Percentiles rank a stretch among this genome's conserved stretches.
Evolutionary conservation across 2,329 filamentous ascomycete species (phyloP).

Genomic region (Monilinia vaccinii-corymbosi): DNA sequence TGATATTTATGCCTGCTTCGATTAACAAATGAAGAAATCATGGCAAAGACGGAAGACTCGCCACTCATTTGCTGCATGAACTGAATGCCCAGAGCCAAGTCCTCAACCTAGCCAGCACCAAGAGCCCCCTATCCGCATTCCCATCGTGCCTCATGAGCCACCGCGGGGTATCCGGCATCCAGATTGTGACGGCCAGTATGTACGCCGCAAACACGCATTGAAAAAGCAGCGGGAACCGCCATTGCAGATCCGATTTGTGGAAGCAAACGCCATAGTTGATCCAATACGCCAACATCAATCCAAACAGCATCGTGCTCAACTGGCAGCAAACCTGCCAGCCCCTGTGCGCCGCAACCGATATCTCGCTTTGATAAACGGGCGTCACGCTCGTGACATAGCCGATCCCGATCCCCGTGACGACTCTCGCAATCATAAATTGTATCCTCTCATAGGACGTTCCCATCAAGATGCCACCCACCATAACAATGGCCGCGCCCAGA

Average conservation of each 20-base stretch:
- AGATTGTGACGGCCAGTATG: constrained; percentile 68
- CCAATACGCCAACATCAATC: neutral
- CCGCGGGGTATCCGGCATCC: constrained; percentile 90
- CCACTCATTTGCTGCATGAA: constrained; percentile 40
- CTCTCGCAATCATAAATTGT: neutral
- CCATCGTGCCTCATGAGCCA: constrained; percentile 94
- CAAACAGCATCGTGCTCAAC: neutral
- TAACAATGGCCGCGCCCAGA: neutral
- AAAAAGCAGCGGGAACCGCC: neutral
- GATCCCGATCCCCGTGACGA: neutral
- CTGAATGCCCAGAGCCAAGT: constrained; percentile 37
- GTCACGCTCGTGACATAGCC: neutral
- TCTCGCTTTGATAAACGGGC: neutral
- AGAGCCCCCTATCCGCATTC: constrained; percentile 90
- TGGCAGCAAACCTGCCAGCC: neutral
- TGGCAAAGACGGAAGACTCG: constrained; percentile 17
- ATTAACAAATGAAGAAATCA: too few species aligned
- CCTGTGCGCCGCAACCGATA: neutral
- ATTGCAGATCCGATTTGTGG: neutral
- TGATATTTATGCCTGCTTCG: neutral
- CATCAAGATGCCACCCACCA: neutral
- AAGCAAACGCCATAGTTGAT: neutral
- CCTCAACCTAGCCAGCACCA: constrained; percentile 46
- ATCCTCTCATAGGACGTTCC: neutral
- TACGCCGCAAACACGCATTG: constrained; percentile 65